Conservation (phyloP, 225 moss, liverwort and hornwort genomes). For the Ulota crispa region DNA sequence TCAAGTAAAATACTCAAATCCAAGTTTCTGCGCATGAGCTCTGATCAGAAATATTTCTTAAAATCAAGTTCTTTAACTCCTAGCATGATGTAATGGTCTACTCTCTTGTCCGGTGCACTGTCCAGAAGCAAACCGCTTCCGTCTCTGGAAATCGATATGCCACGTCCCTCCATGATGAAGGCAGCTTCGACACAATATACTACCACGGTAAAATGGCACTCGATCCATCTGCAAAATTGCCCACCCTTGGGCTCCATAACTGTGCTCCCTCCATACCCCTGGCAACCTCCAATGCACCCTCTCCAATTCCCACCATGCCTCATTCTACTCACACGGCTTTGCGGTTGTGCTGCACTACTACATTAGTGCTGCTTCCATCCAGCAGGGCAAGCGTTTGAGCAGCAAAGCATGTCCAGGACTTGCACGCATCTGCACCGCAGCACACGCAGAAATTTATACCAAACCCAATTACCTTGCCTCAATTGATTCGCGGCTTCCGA, state of each 20-base stretch:
- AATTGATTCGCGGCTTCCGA: slow-evolving; percentile 55
- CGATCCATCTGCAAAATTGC: slow-evolving; percentile 41
- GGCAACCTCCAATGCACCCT: slow-evolving; percentile 26
- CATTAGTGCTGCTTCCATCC: background rate
- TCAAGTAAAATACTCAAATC: background rate
- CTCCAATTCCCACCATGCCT: background rate
- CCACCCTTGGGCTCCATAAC: slow-evolving; percentile 35
- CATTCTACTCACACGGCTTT: slow-evolving; percentile 6
- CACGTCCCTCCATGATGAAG: slow-evolving; percentile 13
- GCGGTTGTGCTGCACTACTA: too few relatives aligned
- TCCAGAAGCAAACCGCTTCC: background rate
- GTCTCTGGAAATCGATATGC: background rate
- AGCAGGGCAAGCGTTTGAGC: background rate
- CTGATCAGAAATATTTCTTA: background rate
- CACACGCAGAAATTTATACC: background rate
- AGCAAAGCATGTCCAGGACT: background rate
- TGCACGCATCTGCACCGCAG: background rate
- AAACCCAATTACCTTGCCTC: background rate
- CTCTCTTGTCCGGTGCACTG: too few relatives aligned
- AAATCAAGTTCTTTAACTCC: background rate
- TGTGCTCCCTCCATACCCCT: slow-evolving; percentile 7
- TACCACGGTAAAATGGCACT: slow-evolving; percentile 33
- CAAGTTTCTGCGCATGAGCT: background rate
- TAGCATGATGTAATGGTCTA: background rate
- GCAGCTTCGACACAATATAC: background rate